Evolutionary conservation across 164 flowering plant genomes (phyloP).

Genomic region (Aristolochia californica): DNA sequence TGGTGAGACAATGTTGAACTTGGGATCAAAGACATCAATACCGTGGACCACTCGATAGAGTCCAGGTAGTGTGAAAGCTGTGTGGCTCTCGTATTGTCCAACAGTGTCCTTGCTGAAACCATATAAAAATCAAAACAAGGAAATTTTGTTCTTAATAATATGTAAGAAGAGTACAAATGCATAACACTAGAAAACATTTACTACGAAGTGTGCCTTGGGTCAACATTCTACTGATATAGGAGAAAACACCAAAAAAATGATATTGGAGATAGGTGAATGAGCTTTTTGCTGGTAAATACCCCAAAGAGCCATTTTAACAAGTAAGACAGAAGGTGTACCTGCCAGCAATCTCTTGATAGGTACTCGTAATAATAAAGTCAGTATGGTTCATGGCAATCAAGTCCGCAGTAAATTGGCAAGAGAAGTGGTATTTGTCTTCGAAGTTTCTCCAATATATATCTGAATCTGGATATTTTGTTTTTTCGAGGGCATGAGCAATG

Average conservation of each 20-base stretch:
- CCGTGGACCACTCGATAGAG: conserved; percentile 97
- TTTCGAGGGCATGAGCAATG: conserved; percentile 98
- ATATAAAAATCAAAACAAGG: not conserved
- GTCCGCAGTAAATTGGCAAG: conserved; percentile 98
- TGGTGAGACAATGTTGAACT: conserved; percentile 98
- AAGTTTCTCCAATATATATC: conserved; percentile 85
- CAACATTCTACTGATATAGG: too few species aligned
- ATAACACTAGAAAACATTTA: not conserved
- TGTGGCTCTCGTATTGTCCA: conserved; percentile 97
- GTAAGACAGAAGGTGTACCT: conserved; percentile 31
- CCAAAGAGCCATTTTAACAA: not conserved
- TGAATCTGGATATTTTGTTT: conserved; percentile 92
- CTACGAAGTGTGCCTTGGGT: too few species aligned
- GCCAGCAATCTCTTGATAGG: conserved; percentile 98
- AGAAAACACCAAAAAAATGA: too few species aligned
- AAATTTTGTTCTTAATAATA: not conserved
- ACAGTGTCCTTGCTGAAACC: conserved; percentile 83
- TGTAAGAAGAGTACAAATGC: not conserved
- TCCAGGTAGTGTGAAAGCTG: conserved; percentile 88
- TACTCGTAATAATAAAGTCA: conserved; percentile 96
- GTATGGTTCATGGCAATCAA: conserved; percentile 93
- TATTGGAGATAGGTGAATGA: too few species aligned
- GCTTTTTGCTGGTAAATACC: not conserved
- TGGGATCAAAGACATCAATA: conserved; percentile 89
- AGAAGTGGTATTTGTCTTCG: conserved; percentile 95